Evolutionary conservation across 1,284 basidiomycete species (phyloP), one percentile per base, ranked within the genome.

Genomic region (Tylopilus orsonianus): DNA sequence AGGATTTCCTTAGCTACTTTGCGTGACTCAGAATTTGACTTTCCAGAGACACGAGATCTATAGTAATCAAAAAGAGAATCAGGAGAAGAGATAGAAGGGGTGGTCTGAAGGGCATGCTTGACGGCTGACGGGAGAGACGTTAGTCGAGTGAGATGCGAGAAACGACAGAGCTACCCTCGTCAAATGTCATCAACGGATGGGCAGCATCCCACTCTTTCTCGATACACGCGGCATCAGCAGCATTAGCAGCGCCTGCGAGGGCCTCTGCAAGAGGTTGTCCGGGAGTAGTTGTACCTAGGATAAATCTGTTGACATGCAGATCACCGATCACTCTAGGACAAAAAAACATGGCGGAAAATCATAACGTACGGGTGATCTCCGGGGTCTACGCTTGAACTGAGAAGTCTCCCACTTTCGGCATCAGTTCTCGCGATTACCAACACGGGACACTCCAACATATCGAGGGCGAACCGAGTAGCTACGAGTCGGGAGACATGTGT

Each of bases 371-470:
- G 64, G 36, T 65, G 64, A 62, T 92, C 93, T 23, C 79, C 77
- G 44, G 80, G 68, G 61, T 97, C 94, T 37, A 95, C 78, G 49
- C 87, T 93, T 20, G 86, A 87, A 14, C 89, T 89, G 56, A 97
- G 79, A 38, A 96, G 80, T 67, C 85, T 90, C 38, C 83, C 91
- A n/a, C 86, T 87, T 70, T 96, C 92, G 9, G 93, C 87, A 67
- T 97, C 94, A 4, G 94, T 96, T 48, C 93, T 85, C 8, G 92
- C 91, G 56, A 97, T 92, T 52, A 93, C 71, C 35, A 94, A 80
- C 81, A 93, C 93, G 14, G 90, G 87, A 44, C 87, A 86, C 62
- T 90, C 87, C 56, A 96, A 76, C 49, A 96, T 74, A 68, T 96
- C 93, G 56, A 91, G 82, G 68, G 93, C 91, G 74, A 94, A 92